Conservation (phyloP, 106 monocot species). For the Dendrobium nobile region DNA sequence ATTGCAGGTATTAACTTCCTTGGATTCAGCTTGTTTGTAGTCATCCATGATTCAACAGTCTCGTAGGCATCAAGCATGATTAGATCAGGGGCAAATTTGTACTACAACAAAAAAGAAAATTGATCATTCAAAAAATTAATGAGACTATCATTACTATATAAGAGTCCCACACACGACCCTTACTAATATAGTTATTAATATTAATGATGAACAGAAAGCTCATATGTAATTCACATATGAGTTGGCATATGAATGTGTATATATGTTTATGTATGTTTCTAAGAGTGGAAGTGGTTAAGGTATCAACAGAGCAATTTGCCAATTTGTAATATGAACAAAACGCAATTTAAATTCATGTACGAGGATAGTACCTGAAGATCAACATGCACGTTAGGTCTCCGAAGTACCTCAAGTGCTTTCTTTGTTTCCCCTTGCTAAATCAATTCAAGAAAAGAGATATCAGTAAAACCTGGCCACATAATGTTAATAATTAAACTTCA, state of each 20-base stretch:
- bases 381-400: conserved; percentile 70
- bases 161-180: background rate
- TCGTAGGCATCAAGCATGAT: conserved; percentile 99
- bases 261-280: background rate
- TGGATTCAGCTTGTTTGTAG: conserved; percentile 74
- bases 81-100: conserved; percentile 95
- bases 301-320: background rate
- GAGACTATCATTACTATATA: background rate
- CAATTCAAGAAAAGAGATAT: conserved; percentile 9
- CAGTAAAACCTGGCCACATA: background rate
- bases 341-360: background rate
- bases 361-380: conserved; percentile 71
- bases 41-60: conserved; percentile 99
- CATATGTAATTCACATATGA: background rate
- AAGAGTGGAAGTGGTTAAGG: background rate
- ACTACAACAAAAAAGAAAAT: conserved; percentile 53
- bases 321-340: conserved; percentile 4
- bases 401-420: conserved; percentile 90
- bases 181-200: background rate
- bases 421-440: conserved; percentile 93
- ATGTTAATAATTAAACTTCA: background rate
- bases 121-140: background rate
- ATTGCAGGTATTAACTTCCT: conserved; percentile 96
- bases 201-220: background rate
- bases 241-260: background rate